Percentiles rank a stretch among this genome's conserved stretches.
These are phyloP conservation scores for Tympanopsis confertula DNA, from an alignment of 2,329 filamentous ascomycete genomes.

Conservation along the genomic window DNA sequence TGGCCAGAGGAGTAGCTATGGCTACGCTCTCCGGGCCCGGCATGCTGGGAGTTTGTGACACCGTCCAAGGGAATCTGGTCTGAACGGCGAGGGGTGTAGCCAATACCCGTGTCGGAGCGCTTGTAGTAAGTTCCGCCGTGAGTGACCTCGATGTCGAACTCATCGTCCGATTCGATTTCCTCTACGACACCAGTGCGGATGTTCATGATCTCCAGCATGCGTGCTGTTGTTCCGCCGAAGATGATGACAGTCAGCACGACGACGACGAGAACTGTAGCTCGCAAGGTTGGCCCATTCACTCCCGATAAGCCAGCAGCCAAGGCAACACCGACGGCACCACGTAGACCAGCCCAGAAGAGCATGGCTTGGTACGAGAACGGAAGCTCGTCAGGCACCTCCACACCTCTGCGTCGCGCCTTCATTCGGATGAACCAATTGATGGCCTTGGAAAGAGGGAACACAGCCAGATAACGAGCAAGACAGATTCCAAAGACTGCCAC, in stretches of 20 bases:
- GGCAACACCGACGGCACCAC: slow-evolving; percentile 90
- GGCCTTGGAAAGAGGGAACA: slow-evolving; percentile 78
- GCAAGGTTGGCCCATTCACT: slow-evolving; percentile 68
- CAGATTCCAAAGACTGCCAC: slow-evolving; percentile 87
- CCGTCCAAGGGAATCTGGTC: slow-evolving; percentile 43
- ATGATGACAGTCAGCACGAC: slow-evolving; percentile 98
- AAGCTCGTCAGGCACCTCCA: slow-evolving; percentile 72
- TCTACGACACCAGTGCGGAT: slow-evolving; percentile 94
- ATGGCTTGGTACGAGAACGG: slow-evolving; percentile 96
- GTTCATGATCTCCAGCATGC: slow-evolving; percentile 95
- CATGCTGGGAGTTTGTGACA: slow-evolving; percentile 25
- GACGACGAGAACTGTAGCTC: slow-evolving; percentile 92
- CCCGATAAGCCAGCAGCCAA: slow-evolving; percentile 80
- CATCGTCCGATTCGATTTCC: slow-evolving; percentile 93
- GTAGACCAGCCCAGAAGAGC: slow-evolving; percentile 97
- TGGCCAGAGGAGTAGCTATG: slow-evolving; percentile 21
- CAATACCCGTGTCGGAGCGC: slow-evolving; percentile 64
- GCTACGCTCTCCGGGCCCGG: not conserved
- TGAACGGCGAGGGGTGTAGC: slow-evolving; percentile 57
- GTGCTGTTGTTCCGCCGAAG: slow-evolving; percentile 90
- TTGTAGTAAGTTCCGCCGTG: slow-evolving; percentile 68
- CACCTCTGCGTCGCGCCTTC: slow-evolving; percentile 64
- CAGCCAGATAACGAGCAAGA: slow-evolving; percentile 80
- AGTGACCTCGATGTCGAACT: slow-evolving; percentile 86
- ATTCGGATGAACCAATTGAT: slow-evolving; percentile 93